A percentile compares a stretch with the other conserved stretches of the same genome.
phyloP scores from a whole-genome alignment of 192 early-diverging fungal species.

The Lunasporangiospora selenospora region DNA sequence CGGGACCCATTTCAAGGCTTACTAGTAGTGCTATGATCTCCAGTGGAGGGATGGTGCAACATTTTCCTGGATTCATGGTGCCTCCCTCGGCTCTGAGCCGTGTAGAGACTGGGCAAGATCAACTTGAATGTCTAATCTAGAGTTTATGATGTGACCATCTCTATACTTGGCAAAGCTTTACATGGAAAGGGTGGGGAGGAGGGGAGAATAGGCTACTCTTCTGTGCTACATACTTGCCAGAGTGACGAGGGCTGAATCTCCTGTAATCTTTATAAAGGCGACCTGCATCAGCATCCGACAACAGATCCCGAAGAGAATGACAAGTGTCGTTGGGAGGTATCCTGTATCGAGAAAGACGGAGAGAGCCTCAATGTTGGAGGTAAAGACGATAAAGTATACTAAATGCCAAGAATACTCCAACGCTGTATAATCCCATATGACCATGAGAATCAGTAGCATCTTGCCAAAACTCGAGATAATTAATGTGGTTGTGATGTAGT shows the following conservation, averaged over 20 bases:
- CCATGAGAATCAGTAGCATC: slow-evolving; percentile 85
- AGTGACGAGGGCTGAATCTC: slow-evolving; percentile 28
- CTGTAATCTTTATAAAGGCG: slow-evolving; percentile 50
- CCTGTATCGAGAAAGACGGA: slow-evolving; percentile 58
- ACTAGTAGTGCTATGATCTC: no score
- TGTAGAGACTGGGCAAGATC: no score
- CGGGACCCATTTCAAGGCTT: no score
- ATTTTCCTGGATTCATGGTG: no score
- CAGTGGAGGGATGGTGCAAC: no score
- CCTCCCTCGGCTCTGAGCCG: no score
- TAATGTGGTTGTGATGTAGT: slow-evolving; percentile 71
- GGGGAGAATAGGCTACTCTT: no score
- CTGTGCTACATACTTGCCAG: slow-evolving; percentile 33
- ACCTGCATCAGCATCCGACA: slow-evolving; percentile 55
- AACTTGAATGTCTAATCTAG: no score
- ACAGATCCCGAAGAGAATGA: slow-evolving; percentile 54
- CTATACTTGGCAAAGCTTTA: no score
- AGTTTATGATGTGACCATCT: no score
- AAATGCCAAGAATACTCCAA: slow-evolving; percentile 80
- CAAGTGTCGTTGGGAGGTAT: slow-evolving; percentile 51
- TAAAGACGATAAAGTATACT: slow-evolving; percentile 76
- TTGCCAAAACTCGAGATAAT: slow-evolving; percentile 89
- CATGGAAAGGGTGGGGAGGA: no score
- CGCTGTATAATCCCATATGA: slow-evolving; percentile 91
- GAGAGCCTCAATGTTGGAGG: slow-evolving; percentile 76